Evolutionary conservation across 2,329 filamentous ascomycete genomes (phyloP), one percentile per base, ranked within the genome.

Genomic region (Phyllosticta capitalensis): DNA sequence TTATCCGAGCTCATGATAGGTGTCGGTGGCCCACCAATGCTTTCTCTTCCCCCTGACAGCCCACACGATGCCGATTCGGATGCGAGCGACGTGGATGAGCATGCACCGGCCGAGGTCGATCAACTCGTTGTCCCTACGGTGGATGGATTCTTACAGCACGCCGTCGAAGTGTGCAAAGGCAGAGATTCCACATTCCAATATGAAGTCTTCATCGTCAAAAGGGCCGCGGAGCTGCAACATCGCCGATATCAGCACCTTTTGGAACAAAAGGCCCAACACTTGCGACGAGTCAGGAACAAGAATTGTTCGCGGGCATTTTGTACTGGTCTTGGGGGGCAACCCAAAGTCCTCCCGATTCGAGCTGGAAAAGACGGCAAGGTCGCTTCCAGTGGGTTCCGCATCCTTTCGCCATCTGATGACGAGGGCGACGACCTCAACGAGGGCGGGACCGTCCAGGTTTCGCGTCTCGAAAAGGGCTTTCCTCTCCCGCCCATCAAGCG

Each of bases 401-500:
- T 79, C 17, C 78, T 83, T 53, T 81, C 80, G 17, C 72, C 73
- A 17, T 81, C 81, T 3, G 84, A 88, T 30, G 84, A 85, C 14
- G 86, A 89, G 56, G 80, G 81, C n/a, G 83, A 83, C n/a, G 66
- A 75, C 4, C 78, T 81, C 1, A 90, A 95, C 65, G 86, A 85
- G 1, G 79, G 83, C 3, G 84, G 92, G 53, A 85, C 80, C 38
- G 54, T 59, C 21, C 52, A 38, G 12, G 54, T 54, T 4, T 12
- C 78, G 82, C 9, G 88, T 91, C 95, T 96, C 67, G 90, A 91
- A 0, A 74, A 76, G 3, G 89, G 90, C 21, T 90, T 96, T 5
- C 90, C 90, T 6, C 82, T 90, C 72, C 92, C 92, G 5, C 90
- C 90, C 1, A 87, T 90, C 2, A 81, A 78, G 61, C 82, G 83